Evolutionary conservation across 1,284 basidiomycete species (phyloP), one percentile per base, ranked within the genome.

Genomic region (Caloboletus firmus): DNA sequence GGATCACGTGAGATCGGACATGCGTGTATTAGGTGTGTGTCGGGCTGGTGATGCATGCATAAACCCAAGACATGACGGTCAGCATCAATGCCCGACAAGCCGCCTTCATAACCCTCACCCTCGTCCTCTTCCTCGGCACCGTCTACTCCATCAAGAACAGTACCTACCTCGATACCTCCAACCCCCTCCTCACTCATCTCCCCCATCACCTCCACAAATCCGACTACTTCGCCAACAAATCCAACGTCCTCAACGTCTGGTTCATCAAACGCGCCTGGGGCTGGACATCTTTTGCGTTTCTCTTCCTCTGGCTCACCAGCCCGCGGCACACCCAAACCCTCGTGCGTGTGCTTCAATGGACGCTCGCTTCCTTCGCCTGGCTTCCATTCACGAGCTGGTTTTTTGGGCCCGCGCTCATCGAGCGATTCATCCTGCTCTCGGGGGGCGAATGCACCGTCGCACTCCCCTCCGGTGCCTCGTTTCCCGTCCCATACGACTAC

Each of bases 231-330:
- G 93, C 94, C 6, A 81, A 80, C 60, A 94, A 96, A 71, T 74
- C 79, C 55, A 98, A 97, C 69, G 55, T 82, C 5, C 78, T 98
- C 67, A 98, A 98, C 66, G 80, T 84, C 54, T 74, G 84, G 62
- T 95, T 97, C 73, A 93, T 96, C 66, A 98, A 98, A 75, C 79
- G 82, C 49, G 85, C 89, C 9, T 98, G 96, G 95, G 89, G 77
- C 0, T 98, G 95, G 95, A 95, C 93, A 0, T 80, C 90, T 2
- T 77, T 75, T 18, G 74, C 83, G 1, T 93, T 91, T 69, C 64
- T 89, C 51, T 62, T 79, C 54, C 75, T 80, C 35, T 85, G 80
- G 77, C 36, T 78, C 55, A 83, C 85, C 17, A 78, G 80, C 59
- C 79, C 83, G 2, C 66, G 74, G 5, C 61, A 68, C 9, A 65